Evolutionary conservation across 2,329 filamentous ascomycete genomes (phyloP), one percentile per base, ranked within the genome.

Genomic region (Stagonosporopsis tanaceti): DNA sequence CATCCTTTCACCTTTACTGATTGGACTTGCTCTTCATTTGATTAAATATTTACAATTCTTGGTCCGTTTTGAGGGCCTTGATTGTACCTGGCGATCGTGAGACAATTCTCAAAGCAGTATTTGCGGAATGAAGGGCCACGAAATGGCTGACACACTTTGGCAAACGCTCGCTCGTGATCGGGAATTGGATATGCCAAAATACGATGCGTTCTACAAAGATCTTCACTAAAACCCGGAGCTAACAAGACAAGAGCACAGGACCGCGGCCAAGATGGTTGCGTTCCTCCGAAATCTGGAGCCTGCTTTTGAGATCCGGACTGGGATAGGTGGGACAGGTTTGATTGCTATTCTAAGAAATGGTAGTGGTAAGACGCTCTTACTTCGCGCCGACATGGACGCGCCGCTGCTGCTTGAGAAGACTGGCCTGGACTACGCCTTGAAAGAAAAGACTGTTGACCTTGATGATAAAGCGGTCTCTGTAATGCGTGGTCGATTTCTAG

Each of bases 331-430:
- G 1, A 45, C 25, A 11, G 27, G 41, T 2, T 32, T 45, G 7
- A 20, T 32, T 14, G 41, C 9, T 27, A 45, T 20, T 3, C 3
- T 45, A 1, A 32, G 4, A 14, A 45, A 45, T 14, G 41, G 41
- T 4, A n/a, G 12, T 8, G 41, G 41, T 3, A 32, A 32, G 11
- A 45, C 41, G 12, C 15, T 45, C 15, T 32, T 45, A 20, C 25
- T 45, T 2, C 41, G 41, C 41, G 41, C 41, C n/a, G 27, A 45
- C 17, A 45, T 45, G 41, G 41, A 45, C 27, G 41, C 41, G 15
- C 12, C 32, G 8, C 41, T 27, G 2, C 6, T 45, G n/a, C 14
- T 6, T 17, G 41, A 45, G 25, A 20, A 20, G 41, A 45, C 41
- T 6, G 41, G 27, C 27, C n/a, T 45, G 14, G 41, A 45, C 17